Evolutionary conservation across 495 filamentous ascomycete genomes (phyloP).

Genomic region (Astrothelium subdiscretum): DNA sequence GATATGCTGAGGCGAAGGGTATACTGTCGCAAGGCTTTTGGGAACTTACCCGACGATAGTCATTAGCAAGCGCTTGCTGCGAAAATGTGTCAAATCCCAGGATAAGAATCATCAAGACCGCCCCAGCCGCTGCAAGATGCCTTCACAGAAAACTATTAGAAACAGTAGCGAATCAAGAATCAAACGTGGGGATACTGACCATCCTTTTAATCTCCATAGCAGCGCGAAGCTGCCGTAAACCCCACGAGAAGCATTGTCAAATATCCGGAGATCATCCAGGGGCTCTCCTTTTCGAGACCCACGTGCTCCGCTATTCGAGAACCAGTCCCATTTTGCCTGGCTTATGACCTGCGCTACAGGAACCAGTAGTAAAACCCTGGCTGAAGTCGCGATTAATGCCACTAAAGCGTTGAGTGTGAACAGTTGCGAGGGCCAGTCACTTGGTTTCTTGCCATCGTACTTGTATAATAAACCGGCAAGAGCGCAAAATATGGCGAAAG

Average conservation of each 20-base stretch:
- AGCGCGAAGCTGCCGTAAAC: not conserved
- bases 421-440: not conserved
- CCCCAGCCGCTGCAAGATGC: not conserved
- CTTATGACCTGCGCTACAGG: not conserved
- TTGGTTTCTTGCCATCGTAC: not conserved
- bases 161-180: not conserved
- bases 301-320: not conserved
- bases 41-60: not conserved
- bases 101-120: not conserved
- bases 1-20: not conserved
- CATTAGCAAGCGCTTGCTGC: not conserved
- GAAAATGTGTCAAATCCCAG: not conserved
- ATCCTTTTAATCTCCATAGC: not conserved
- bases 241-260: not conserved
- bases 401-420: not conserved
- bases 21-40: not conserved
- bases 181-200: not conserved
- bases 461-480: not conserved
- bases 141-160: not conserved
- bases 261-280: not conserved
- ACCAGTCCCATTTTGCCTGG: not conserved
- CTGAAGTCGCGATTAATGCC: not conserved
- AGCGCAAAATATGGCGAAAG: not conserved
- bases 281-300: not conserved
- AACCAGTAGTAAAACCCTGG: not conserved